These are phyloP conservation scores for Wickerhamiella occidentalis DNA, from an alignment of 805 yeast genomes.

Conservation along the genomic window DNA sequence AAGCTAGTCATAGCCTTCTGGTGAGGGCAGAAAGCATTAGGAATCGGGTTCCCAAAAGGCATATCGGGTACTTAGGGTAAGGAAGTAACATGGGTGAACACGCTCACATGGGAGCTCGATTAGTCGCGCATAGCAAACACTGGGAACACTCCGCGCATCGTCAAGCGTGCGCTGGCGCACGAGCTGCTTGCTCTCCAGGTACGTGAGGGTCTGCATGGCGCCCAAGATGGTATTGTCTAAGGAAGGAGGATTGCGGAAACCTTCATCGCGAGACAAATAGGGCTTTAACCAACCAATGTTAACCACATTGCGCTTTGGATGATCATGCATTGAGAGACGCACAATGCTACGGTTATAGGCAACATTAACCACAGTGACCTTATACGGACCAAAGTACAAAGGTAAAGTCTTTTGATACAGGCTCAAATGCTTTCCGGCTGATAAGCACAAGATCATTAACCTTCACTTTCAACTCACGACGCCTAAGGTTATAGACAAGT, in stretches of 20 bases:
- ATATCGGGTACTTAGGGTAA: no score
- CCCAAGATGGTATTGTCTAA: no score
- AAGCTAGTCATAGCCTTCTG: no score
- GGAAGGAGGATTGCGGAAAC: background rate
- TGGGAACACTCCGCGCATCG: no score
- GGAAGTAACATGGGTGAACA: no score
- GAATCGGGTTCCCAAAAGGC: no score
- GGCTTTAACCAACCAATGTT: background rate
- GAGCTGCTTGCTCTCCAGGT: no score
- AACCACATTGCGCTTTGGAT: background rate
- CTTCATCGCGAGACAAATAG: background rate
- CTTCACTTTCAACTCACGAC: background rate
- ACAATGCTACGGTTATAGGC: background rate
- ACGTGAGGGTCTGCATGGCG: no score
- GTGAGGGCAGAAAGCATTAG: no score
- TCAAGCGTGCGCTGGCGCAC: background rate
- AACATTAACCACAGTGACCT: background rate
- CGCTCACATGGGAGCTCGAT: no score
- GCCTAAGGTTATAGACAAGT: background rate
- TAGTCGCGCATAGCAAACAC: no score
- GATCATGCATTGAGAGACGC: background rate
- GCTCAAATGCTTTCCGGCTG: background rate
- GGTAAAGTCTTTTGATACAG: background rate
- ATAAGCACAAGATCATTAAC: background rate
- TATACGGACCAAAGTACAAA: background rate